phyloP scores from a whole-genome alignment of 1,284 basidiomycete genomes.

The Cutaneotrichosporon spelunceum region DNA sequence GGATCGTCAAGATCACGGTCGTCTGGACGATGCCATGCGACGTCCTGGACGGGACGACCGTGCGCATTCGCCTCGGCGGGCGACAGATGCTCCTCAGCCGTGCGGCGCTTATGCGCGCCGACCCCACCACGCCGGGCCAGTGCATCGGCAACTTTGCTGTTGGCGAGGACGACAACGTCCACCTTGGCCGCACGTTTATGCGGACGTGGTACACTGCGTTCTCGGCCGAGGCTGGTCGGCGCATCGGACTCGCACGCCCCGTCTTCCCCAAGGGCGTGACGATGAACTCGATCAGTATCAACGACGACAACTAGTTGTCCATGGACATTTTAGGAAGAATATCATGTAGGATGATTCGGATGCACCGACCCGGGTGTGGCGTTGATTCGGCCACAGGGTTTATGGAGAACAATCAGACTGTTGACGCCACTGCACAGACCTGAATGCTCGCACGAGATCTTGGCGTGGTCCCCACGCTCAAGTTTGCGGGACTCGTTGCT shows the following conservation, averaged over 20 bases:
- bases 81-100: not conserved
- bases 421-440: not conserved
- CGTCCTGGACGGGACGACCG: not conserved
- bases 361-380: not conserved
- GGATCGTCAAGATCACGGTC: not conserved
- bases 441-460: not conserved
- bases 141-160: slow-evolving; percentile 1
- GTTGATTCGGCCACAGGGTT: not conserved
- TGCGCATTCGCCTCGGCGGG: not conserved
- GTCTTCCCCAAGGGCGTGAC: not conserved
- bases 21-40: slow-evolving; percentile 2
- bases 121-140: not conserved
- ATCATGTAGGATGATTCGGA: not conserved
- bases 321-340: too few species aligned
- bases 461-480: not conserved
- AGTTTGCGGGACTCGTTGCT: not conserved
- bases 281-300: not conserved
- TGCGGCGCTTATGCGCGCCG: not conserved
- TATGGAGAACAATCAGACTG: not conserved
- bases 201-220: not conserved
- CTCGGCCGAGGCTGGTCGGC: not conserved
- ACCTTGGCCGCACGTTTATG: not conserved
- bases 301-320: not conserved
- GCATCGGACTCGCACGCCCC: not conserved
- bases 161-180: not conserved